Evolutionary conservation across 176 grass and related monocot genomes (phyloP), one percentile per base, ranked within the genome.

Genomic region (Lolium rigidum): DNA sequence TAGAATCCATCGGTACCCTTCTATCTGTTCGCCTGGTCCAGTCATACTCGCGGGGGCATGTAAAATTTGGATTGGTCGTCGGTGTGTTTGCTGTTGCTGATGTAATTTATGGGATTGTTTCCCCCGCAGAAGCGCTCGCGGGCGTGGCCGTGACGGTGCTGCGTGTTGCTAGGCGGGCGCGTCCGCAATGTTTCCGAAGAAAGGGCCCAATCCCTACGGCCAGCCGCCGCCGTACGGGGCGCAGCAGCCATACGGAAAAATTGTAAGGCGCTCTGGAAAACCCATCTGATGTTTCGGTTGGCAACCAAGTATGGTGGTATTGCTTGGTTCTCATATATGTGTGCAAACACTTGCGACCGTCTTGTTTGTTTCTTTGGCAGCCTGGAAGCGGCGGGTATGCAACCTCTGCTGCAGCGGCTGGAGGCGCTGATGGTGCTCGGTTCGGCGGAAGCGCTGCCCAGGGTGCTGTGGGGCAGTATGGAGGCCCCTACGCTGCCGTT

Each of bases 121-220:
- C 7, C 12, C 39, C 38, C 14, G 77, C 77, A 80, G 77, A 28
- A 24, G 38, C 21, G 4, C 46, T 39, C 31, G 31, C 31, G 31
- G 2, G 51, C 15, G 35, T 22, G 13, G 38, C 20, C 28, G 28
- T 77, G 47, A 47, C 25, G 49, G 73, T 58, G 43, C 39, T 14
- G 16, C 1, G 31, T 10, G 31, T 55, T 13, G 39, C 52, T 16
- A 56, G 78, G 61, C 62, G 79, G 79, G 26, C 26, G 2, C 26
- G 13, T 52, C 62, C 17, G 10, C 48, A 37, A 92, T 92, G 90
- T 89, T 86, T 58, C 90, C 78, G 21, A 86, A 80, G 47, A 89
- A 92, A 73, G 82, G 86, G 13, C 46, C 76, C 20, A 92, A 89
- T 70, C 79, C 90, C 7, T 88, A 91, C 86, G 86, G 82, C 58